These are phyloP conservation scores for Yarrowia galli DNA, from an alignment of 1,139 yeast species.

Conservation along the genomic window DNA sequence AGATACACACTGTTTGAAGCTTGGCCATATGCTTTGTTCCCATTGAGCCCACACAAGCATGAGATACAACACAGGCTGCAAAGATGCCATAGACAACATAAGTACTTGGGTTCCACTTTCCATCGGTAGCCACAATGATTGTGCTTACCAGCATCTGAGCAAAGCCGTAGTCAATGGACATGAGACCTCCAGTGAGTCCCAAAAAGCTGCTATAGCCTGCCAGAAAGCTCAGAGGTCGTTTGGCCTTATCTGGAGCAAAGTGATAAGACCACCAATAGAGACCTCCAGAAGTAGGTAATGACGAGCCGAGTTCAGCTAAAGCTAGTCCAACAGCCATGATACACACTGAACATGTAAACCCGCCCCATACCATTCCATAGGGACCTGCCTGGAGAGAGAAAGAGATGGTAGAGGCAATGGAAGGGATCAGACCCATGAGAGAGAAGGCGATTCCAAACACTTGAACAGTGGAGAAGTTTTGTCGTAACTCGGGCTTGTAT, in stretches of 20 bases:
- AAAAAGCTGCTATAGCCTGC: constrained; percentile 1
- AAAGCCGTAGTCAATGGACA: constrained; percentile 1
- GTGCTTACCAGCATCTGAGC: neutral
- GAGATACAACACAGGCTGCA: constrained; percentile 1
- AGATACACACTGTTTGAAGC: neutral
- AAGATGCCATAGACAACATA: constrained; percentile 3
- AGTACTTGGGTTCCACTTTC: neutral
- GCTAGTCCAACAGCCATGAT: neutral
- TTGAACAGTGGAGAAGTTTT: neutral
- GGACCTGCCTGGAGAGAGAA: constrained; percentile 3
- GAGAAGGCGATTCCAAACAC: constrained; percentile 1
- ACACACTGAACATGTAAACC: neutral
- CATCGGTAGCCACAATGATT: neutral
- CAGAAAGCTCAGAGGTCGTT: neutral
- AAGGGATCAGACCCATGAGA: constrained; percentile 1
- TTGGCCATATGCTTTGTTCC: constrained; percentile 1
- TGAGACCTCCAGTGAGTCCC: neutral
- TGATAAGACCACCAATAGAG: neutral
- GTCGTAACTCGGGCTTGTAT: neutral
- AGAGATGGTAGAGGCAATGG: neutral
- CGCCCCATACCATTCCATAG: neutral
- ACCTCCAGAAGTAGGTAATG: neutral
- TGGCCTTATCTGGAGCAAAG: neutral
- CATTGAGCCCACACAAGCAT: constrained; percentile 8
- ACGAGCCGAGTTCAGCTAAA: neutral